Evolutionary conservation across 805 yeast genomes (phyloP).

Genomic region (Saccharomycopsis fermentans): DNA sequence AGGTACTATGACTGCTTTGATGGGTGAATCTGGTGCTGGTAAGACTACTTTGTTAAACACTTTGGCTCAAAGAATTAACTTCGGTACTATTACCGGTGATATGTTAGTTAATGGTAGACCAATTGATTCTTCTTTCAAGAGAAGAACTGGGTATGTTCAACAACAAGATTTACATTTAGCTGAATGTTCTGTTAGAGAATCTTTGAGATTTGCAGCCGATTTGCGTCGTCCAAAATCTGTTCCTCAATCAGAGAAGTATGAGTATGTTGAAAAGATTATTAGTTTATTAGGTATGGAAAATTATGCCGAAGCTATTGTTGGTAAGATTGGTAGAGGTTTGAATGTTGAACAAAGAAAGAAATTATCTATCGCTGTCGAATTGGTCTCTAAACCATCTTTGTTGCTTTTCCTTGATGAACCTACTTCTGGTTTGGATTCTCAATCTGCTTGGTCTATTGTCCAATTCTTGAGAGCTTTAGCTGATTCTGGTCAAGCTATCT

Average conservation of each 20-base stretch:
- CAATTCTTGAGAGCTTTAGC: constrained; percentile 41
- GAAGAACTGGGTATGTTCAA: constrained; percentile 48
- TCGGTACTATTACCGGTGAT: constrained; percentile 49
- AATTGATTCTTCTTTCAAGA: constrained; percentile 39
- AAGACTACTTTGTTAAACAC: constrained; percentile 46
- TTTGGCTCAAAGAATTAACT: constrained; percentile 41
- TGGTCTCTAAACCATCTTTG: constrained; percentile 44
- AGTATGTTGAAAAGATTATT: constrained; percentile 42
- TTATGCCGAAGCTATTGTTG: constrained; percentile 45
- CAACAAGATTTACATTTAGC: constrained; percentile 47
- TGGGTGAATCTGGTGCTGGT: constrained; percentile 58
- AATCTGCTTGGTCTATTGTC: constrained; percentile 50
- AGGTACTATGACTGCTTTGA: constrained; percentile 46
- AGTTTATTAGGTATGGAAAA: constrained; percentile 38
- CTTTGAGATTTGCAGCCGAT: constrained; percentile 40
- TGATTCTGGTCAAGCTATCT: constrained; percentile 44
- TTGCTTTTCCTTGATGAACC: constrained; percentile 49
- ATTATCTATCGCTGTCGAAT: constrained; percentile 43
- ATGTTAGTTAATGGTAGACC: constrained; percentile 46
- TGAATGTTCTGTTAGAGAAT: constrained; percentile 42
- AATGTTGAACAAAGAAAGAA: constrained; percentile 46
- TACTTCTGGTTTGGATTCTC: constrained; percentile 49
- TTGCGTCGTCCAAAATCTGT: constrained; percentile 35
- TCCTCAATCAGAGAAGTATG: constrained; percentile 35
- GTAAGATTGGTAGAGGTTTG: constrained; percentile 36